Conservation (phyloP, 805 yeast genomes). For the Schwanniomyces occidentalis region DNA sequence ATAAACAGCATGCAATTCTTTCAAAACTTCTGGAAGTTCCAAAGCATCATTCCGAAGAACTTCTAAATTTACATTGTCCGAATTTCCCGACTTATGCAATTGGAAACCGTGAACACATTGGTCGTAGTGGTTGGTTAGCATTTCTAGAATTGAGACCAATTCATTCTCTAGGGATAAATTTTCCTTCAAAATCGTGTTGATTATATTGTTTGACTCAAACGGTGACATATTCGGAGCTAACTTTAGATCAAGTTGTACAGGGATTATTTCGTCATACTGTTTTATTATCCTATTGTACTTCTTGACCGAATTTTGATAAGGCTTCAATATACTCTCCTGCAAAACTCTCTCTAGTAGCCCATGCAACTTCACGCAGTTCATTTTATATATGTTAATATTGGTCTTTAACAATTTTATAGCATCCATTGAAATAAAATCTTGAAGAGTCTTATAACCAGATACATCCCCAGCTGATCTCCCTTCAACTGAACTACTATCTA, state of each 20-base stretch:
- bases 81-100: slow-evolving; percentile 21
- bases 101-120: slow-evolving; percentile 59
- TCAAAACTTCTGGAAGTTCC: slow-evolving; percentile 59
- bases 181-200: slow-evolving; percentile 33
- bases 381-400: slow-evolving; percentile 27
- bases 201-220: slow-evolving; percentile 16
- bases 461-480: background rate
- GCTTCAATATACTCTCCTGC: slow-evolving; percentile 15
- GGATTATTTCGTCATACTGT: slow-evolving; percentile 19
- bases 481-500: slow-evolving; percentile 1
- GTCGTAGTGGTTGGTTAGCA: slow-evolving; percentile 81
- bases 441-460: slow-evolving; percentile 9
- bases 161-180: slow-evolving; percentile 60
- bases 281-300: slow-evolving; percentile 14
- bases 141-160: slow-evolving; percentile 65
- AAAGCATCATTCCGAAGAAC: slow-evolving; percentile 53
- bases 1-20: slow-evolving; percentile 41
- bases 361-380: slow-evolving; percentile 24
- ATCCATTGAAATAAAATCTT: slow-evolving; percentile 35
- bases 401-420: slow-evolving; percentile 25
- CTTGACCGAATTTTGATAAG: slow-evolving; percentile 15
- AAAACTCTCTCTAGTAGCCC: slow-evolving; percentile 15
- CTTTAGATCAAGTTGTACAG: slow-evolving; percentile 15
- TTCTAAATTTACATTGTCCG: slow-evolving; percentile 31
- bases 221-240: slow-evolving; percentile 7